A percentile compares a stretch with the other conserved stretches of the same genome.
phyloP scores from a whole-genome alignment of 768 basidiomycete genomes.

The Suillus fuscotomentosus region DNA sequence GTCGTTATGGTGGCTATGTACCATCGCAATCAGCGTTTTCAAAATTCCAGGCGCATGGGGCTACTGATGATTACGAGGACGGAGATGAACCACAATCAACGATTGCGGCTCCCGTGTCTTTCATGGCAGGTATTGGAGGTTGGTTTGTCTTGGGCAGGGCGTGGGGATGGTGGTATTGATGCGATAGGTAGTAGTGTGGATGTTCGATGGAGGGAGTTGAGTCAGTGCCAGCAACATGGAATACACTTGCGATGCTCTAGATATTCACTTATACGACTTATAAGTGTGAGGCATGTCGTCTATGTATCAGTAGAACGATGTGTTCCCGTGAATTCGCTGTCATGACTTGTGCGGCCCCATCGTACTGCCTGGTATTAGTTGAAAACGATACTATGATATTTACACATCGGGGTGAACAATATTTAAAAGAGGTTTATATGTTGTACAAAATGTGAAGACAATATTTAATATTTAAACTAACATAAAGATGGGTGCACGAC shows the following conservation, averaged over 20 bases:
- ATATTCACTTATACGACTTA: not conserved
- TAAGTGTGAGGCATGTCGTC: not conserved
- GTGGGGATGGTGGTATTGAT: not conserved
- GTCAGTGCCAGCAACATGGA: not conserved
- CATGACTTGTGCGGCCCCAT: not conserved
- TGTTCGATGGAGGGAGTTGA: not conserved
- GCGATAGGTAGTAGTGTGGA: not conserved
- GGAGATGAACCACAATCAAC: not conserved
- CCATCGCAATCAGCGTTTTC: constrained; percentile 3
- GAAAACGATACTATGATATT: not conserved
- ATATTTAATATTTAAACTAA: too few species aligned
- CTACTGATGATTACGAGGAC: not conserved
- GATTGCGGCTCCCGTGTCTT: not conserved
- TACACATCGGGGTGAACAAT: too few species aligned
- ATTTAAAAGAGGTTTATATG: too few species aligned
- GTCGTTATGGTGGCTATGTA: constrained; percentile 7
- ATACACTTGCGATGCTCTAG: not conserved
- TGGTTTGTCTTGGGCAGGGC: not conserved
- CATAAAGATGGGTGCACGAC: too few species aligned
- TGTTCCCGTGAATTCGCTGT: not conserved
- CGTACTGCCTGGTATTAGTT: not conserved
- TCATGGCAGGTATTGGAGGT: not conserved
- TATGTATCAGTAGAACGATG: not conserved
- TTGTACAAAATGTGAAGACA: too few species aligned
- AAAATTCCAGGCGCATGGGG: constrained; percentile 8